These are phyloP conservation scores for Cladosporium phlei DNA, from an alignment of 2,329 filamentous ascomycete genomes.

Conservation along the genomic window DNA sequence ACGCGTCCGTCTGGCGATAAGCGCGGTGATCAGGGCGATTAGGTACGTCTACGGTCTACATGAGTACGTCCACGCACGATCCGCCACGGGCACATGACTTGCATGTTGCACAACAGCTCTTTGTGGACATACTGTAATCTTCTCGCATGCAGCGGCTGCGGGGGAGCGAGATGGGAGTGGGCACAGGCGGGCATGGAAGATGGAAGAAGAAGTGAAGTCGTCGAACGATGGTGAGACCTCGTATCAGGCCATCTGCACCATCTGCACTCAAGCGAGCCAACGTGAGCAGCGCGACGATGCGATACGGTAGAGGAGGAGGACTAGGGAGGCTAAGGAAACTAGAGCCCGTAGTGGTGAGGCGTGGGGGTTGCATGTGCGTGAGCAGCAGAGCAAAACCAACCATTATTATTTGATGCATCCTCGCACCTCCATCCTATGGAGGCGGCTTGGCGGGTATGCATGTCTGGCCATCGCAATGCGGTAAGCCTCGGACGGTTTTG, in stretches of 20 bases:
- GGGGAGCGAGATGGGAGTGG: conserved; percentile 3
- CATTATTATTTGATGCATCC: no score
- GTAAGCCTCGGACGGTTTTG: background rate
- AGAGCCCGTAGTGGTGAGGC: no score
- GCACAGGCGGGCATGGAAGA: background rate
- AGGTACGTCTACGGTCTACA: no score
- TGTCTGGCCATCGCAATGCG: background rate
- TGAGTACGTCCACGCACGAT: background rate
- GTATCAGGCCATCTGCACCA: conserved; percentile 4
- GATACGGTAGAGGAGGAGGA: conserved; percentile 1
- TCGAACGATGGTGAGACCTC: conserved; percentile 9
- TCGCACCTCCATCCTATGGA: no score
- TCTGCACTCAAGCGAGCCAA: background rate
- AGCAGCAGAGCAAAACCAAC: no score
- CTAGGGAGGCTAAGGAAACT: background rate
- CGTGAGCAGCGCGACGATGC: background rate
- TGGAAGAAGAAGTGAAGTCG: background rate
- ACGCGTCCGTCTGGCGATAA: no score
- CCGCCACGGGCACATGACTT: conserved; percentile 2
- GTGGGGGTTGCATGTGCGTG: conserved; percentile 11
- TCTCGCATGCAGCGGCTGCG: conserved; percentile 12
- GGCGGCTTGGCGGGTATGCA: background rate
- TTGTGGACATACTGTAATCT: conserved; percentile 7
- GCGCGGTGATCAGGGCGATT: no score
- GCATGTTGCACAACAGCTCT: conserved; percentile 8